Percentiles rank a stretch among this genome's conserved stretches.
Conservation (phyloP, 768 basidiomycete genomes). For the Boletus huronensis region DNA sequence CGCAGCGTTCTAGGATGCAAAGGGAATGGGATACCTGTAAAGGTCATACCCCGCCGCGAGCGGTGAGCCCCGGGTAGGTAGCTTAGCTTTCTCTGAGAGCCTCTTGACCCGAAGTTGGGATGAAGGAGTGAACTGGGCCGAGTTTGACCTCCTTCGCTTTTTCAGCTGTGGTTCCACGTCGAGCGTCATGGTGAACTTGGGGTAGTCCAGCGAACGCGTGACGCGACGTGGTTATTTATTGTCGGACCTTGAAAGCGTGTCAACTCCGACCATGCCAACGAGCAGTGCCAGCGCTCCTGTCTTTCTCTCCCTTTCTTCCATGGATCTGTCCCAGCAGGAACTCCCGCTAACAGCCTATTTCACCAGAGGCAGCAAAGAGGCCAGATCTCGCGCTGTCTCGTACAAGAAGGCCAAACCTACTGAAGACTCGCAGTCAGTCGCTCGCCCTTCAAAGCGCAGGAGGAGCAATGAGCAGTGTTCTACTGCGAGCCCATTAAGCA, state of each 20-base stretch:
- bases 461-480: constrained; percentile 4
- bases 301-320: constrained; percentile 2
- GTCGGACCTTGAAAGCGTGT: constrained; percentile 37
- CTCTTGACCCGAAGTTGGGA: constrained; percentile 76
- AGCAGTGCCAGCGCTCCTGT: background rate
- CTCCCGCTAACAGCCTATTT: constrained; percentile 33
- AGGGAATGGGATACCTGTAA: constrained; percentile 57
- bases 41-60: constrained; percentile 94
- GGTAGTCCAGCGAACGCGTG: constrained; percentile 1
- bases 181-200: constrained; percentile 7
- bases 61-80: constrained; percentile 84
- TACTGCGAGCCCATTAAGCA: background rate
- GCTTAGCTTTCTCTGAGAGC: constrained; percentile 72
- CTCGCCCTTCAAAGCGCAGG: constrained; percentile 18
- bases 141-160: constrained; percentile 58
- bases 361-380: constrained; percentile 10
- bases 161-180: constrained; percentile 42
- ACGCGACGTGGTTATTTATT: constrained; percentile 20
- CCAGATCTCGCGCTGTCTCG: background rate
- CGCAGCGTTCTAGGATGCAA: background rate
- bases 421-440: constrained; percentile 2
- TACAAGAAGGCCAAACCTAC: constrained; percentile 4
- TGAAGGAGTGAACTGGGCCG: constrained; percentile 35
- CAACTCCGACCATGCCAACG: constrained; percentile 32
- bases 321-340: constrained; percentile 34